phyloP scores from a whole-genome alignment of 768 basidiomycete species.

The Mycena galericulata region DNA sequence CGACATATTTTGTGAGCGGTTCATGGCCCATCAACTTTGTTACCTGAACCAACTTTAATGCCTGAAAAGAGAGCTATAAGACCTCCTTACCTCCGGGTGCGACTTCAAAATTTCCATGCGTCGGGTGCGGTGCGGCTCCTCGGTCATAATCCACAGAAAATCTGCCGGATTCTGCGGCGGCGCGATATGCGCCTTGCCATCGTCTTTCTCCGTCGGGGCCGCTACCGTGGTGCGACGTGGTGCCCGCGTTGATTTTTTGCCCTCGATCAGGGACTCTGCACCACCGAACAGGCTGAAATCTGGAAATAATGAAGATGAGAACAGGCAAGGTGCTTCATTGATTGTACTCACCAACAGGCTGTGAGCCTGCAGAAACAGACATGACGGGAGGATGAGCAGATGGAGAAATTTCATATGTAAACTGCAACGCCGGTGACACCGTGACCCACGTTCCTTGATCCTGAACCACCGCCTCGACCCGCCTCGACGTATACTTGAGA shows the following conservation, averaged over 20 bases:
- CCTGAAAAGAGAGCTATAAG: not conserved
- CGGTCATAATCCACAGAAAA: slow-evolving; percentile 97
- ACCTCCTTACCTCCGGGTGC: slow-evolving; percentile 82
- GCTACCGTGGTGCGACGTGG: slow-evolving; percentile 64
- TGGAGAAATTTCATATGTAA: not conserved
- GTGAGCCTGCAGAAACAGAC: slow-evolving; percentile 4
- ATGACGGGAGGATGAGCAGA: slow-evolving; percentile 4
- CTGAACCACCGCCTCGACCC: not conserved
- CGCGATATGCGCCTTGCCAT: slow-evolving; percentile 56
- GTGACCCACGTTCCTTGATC: slow-evolving; percentile 6
- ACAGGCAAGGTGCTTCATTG: not conserved
- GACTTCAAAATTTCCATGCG: slow-evolving; percentile 92
- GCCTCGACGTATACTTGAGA: not conserved
- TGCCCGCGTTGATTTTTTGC: slow-evolving; percentile 50
- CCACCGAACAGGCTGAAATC: slow-evolving; percentile 89
- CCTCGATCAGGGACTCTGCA: slow-evolving; percentile 79
- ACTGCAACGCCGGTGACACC: not conserved
- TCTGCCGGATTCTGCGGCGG: slow-evolving; percentile 84
- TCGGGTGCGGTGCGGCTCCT: slow-evolving; percentile 94
- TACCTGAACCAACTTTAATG: slow-evolving; percentile 62
- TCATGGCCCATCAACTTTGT: slow-evolving; percentile 97
- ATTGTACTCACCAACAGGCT: slow-evolving; percentile 20
- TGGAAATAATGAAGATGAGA: slow-evolving; percentile 37
- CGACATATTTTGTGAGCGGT: slow-evolving; percentile 90
- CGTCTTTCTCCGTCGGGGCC: slow-evolving; percentile 51